Conservation (phyloP, 257 asterid species). For the Eustoma russellianum region DNA sequence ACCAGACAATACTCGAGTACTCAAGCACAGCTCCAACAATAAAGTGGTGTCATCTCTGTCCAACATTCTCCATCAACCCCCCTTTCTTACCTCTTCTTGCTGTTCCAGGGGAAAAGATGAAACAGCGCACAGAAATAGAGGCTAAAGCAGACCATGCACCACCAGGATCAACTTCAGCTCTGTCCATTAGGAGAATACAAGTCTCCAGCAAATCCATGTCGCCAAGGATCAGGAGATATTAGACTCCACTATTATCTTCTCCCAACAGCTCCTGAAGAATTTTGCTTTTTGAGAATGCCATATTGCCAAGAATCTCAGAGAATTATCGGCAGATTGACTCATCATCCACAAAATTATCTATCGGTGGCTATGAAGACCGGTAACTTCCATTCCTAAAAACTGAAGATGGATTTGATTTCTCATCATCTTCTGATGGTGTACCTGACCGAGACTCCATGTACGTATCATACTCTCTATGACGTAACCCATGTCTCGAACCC, state of each 20-base stretch:
- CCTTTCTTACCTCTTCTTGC: background rate
- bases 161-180: background rate
- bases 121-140: background rate
- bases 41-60: no score
- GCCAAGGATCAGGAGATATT: slow-evolving; percentile 6
- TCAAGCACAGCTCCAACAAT: background rate
- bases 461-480: slow-evolving; percentile 68
- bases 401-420: slow-evolving; percentile 40
- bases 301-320: slow-evolving; percentile 71
- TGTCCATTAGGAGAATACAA: background rate
- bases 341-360: slow-evolving; percentile 53
- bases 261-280: slow-evolving; percentile 32
- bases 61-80: no score
- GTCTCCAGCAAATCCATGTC: slow-evolving; percentile 6
- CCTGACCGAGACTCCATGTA: slow-evolving; percentile 78
- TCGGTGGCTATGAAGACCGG: slow-evolving; percentile 45
- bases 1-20: no score
- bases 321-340: slow-evolving; percentile 57
- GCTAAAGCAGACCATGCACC: background rate
- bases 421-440: slow-evolving; percentile 94
- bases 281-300: slow-evolving; percentile 42
- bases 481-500: slow-evolving; percentile 60
- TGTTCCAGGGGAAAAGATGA: background rate
- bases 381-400: slow-evolving; percentile 54
- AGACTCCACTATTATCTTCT: slow-evolving; percentile 45